Evolutionary conservation across 1,139 yeast genomes (phyloP).

Genomic region (Candida pseudocylindracea): DNA sequence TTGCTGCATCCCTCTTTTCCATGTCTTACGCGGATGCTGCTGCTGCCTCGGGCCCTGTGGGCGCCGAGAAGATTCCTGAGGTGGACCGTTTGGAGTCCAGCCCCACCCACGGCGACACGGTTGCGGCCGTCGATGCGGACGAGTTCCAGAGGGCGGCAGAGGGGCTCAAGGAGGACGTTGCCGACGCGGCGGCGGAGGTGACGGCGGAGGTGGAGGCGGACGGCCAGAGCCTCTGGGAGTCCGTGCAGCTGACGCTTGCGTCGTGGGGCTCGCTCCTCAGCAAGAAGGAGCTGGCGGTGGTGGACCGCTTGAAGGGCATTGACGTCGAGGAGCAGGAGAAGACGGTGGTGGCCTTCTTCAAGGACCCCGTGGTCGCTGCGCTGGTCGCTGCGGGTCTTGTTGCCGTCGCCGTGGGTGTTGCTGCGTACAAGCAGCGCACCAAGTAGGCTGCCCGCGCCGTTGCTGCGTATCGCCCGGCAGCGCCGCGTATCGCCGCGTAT

Average conservation of each 20-base stretch:
- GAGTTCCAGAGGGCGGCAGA: slow-evolving; percentile 11
- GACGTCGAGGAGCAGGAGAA: no score
- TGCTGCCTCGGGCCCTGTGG: slow-evolving; percentile 13
- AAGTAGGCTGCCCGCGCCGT: no score
- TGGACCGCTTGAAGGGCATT: slow-evolving; percentile 3
- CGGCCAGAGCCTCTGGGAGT: no score
- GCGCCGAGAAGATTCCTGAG: slow-evolving; percentile 8
- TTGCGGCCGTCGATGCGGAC: slow-evolving; percentile 8
- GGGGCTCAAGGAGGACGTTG: slow-evolving; percentile 3
- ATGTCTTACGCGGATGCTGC: slow-evolving; percentile 17
- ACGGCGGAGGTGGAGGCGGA: slow-evolving; percentile 2
- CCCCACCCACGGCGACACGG: slow-evolving; percentile 10
- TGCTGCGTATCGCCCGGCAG: no score
- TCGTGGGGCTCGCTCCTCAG: no score
- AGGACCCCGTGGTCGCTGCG: no score
- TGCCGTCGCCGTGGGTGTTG: no score
- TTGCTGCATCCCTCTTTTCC: background rate
- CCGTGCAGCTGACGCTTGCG: no score
- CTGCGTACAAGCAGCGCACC: no score
- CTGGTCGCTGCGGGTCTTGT: no score
- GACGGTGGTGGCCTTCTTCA: no score
- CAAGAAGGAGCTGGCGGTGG: slow-evolving; percentile 2
- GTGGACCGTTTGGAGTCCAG: slow-evolving; percentile 8
- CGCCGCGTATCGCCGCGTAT: no score
- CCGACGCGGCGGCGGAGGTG: slow-evolving; percentile 5